Evolutionary conservation across 306 rosid genomes (phyloP).

Genomic region (Citrullus mucosospermus): DNA sequence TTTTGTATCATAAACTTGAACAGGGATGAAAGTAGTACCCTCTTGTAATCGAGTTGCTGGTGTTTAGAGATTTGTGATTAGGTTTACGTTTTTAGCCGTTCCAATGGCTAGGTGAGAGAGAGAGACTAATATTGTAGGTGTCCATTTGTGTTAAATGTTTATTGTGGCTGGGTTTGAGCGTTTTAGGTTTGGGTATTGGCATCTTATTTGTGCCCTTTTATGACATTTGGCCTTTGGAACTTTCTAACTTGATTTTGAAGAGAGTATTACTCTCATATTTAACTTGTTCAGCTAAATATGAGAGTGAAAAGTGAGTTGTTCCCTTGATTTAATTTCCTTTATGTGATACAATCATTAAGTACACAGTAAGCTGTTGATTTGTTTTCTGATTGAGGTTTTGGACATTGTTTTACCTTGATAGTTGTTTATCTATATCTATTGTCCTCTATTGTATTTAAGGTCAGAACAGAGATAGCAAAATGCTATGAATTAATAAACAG

Average conservation of each 20-base stretch:
- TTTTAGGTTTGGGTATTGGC: not conserved
- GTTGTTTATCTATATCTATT: not conserved
- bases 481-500: constrained; percentile 78
- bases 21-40: not conserved
- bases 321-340: not conserved
- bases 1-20: not conserved
- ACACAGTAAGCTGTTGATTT: not conserved
- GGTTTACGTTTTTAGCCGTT: not conserved
- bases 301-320: not conserved
- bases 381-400: not conserved
- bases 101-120: not conserved
- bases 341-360: not conserved
- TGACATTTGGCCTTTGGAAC: not conserved
- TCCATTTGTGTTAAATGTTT: not conserved
- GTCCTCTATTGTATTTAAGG: constrained; percentile 28
- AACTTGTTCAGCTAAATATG: not conserved
- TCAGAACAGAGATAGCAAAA: constrained; percentile 56
- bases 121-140: not conserved
- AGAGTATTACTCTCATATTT: not conserved
- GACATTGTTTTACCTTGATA: not conserved
- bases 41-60: not conserved
- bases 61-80: not conserved
- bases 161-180: not conserved
- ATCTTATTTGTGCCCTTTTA: not conserved
- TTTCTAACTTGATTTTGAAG: not conserved